Base-by-base conservation (phyloP, 2,329 filamentous ascomycete genomes). In the Diaporthe eres region DNA sequence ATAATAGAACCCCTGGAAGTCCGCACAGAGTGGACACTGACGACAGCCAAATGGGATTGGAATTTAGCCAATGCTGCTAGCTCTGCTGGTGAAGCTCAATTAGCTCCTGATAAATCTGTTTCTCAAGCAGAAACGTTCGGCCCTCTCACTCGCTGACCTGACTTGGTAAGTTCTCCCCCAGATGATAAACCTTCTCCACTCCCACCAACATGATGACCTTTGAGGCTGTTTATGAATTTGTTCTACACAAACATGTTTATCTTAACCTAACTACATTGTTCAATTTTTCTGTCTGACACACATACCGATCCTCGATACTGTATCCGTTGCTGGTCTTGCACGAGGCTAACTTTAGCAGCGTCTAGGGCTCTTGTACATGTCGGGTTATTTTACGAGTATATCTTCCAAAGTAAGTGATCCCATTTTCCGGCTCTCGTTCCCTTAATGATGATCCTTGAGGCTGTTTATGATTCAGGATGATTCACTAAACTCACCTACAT, bases 391-490 rank as follows among this genome's bases (percentile, higher is more conserved):
- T 10, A 15, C 17, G 5, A 10, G 3, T 1, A n/a, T 12, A 2
- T 19, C 12, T 28, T 22, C 22, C 19, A 44, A 73, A 55, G 71
- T 73, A 4, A 73, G 71, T 55, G 9, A 0, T 9, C 22, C 22
- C 7, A 8, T 25, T 19, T 9, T 9, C 13, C 4, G 10, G 8
- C 17, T 34, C 25, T 17, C 53, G 37, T 42, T 65, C 68, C 74
- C 76, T 82, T 79, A 78, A 84, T 86, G 85, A 86, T 86, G 85
- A 86, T 81, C 81, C 76, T 78, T 77, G 85, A 87, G 85, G 85
- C 85, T 87, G 85, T 87, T 87, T 87, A 87, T 87, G 85, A 87
- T 83, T 57, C 79, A 77, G 67, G 3, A 78, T 85, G 83, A 85
- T 85, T 86, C 72, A 80, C 78, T 82, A 83, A 79, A 71, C 79